Percentiles rank a stretch among this genome's conserved stretches.
Conservation (phyloP, 306 rosid genomes). For the Elaeagnus macrophylla region DNA sequence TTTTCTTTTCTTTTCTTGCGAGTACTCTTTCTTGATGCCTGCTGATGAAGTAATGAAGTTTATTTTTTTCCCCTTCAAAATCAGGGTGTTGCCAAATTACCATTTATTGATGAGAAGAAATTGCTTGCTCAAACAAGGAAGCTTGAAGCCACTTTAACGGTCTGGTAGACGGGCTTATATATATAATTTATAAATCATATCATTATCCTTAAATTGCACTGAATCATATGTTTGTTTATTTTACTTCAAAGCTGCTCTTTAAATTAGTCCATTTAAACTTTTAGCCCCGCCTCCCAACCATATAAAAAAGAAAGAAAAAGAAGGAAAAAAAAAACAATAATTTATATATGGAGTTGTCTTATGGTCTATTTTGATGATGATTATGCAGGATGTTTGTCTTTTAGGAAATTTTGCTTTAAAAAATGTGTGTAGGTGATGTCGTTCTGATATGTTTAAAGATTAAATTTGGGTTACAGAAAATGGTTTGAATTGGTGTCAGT, state of each 20-base stretch:
- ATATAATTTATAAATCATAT: background rate
- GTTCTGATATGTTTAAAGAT: too few relatives aligned
- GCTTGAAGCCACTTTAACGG: constrained; percentile 85
- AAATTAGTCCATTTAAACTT: too few relatives aligned
- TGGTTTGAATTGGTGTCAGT: too few relatives aligned
- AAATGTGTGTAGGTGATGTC: too few relatives aligned
- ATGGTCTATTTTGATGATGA: too few relatives aligned
- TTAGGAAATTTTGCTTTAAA: too few relatives aligned
- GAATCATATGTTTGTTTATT: background rate
- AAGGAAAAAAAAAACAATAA: too few relatives aligned
- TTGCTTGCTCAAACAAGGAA: constrained; percentile 65
- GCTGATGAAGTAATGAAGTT: background rate
- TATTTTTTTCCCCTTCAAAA: constrained; percentile 12
- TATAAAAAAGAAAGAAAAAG: too few relatives aligned
- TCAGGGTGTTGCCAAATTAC: constrained; percentile 95
- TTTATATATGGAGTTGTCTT: too few relatives aligned
- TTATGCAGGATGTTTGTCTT: too few relatives aligned
- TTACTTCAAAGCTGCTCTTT: background rate
- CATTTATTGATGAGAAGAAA: constrained; percentile 86
- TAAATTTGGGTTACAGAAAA: too few relatives aligned
- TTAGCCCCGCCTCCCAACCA: too few relatives aligned
- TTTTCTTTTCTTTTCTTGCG: constrained; percentile 6
- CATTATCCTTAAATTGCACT: background rate
- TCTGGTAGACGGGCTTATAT: constrained; percentile 20
- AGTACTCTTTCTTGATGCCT: constrained; percentile 16